Conservation (phyloP, 2,329 filamentous ascomycete species). For the Chaetomium olivaceum region DNA sequence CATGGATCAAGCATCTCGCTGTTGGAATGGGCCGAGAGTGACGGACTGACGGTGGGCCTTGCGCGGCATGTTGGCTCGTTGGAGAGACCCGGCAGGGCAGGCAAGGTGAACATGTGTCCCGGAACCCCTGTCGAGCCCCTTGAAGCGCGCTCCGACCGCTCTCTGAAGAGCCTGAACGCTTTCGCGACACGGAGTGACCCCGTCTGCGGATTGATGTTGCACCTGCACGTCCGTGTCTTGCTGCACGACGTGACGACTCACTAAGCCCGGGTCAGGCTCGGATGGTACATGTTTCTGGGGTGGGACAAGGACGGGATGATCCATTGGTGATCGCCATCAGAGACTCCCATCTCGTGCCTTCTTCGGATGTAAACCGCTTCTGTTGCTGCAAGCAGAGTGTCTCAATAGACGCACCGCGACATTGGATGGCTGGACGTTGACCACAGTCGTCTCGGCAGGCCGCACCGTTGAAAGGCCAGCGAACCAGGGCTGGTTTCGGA, state of each 20-base stretch:
- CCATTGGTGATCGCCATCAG: neutral
- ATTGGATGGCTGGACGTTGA: slow-evolving; percentile 4
- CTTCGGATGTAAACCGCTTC: neutral
- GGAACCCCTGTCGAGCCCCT: neutral
- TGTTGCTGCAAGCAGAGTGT: neutral
- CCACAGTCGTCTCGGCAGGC: slow-evolving; percentile 5
- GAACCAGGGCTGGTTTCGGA: slow-evolving; percentile 24
- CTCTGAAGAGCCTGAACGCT: neutral
- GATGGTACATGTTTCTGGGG: neutral
- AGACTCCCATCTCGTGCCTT: neutral
- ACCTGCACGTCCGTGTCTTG: slow-evolving; percentile 24
- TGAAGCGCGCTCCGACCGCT: neutral
- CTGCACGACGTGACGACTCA: slow-evolving; percentile 13
- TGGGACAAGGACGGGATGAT: slow-evolving; percentile 3
- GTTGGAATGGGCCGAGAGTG: neutral
- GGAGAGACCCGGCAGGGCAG: neutral
- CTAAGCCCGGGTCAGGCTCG: slow-evolving; percentile 3
- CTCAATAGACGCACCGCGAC: neutral
- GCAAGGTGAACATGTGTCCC: neutral
- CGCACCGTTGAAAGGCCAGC: slow-evolving; percentile 19
- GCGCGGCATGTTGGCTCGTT: neutral
- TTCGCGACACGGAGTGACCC: neutral
- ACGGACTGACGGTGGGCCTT: neutral
- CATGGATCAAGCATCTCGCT: neutral
- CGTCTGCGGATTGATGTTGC: slow-evolving; percentile 15